Percentiles rank a stretch among this genome's conserved stretches.
phyloP scores from a whole-genome alignment of 495 filamentous ascomycete genomes.

The Apodospora peruviana region DNA sequence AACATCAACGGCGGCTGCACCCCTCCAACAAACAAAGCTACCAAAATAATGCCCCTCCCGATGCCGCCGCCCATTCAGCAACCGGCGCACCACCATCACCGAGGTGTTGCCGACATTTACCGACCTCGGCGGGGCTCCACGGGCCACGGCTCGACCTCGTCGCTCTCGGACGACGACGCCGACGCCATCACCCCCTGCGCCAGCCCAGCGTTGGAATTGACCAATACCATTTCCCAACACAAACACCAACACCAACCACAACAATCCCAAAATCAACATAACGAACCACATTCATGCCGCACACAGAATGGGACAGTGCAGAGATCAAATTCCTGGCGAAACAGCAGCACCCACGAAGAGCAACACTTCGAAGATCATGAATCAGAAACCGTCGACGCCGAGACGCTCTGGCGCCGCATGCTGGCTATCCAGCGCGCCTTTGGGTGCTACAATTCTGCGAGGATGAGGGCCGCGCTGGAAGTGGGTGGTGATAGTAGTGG shows the following conservation, averaged over 20 bases:
- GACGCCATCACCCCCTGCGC: slow-evolving; percentile 2
- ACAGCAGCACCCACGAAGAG: slow-evolving; percentile 4
- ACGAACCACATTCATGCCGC: not conserved
- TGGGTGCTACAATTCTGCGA: slow-evolving; percentile 41
- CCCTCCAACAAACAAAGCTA: not conserved
- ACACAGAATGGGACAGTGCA: not conserved
- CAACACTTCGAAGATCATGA: not conserved
- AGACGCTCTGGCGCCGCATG: slow-evolving; percentile 40
- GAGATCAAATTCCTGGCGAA: slow-evolving; percentile 13
- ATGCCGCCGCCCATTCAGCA: not conserved
- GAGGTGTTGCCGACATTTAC: not conserved
- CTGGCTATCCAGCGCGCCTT: slow-evolving; percentile 36
- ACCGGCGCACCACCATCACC: not conserved
- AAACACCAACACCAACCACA: not conserved
- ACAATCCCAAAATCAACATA: not conserved
- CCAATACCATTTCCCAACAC: not conserved
- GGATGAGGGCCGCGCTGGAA: slow-evolving; percentile 38
- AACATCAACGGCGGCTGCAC: not conserved
- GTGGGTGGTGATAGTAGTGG: slow-evolving; percentile 21
- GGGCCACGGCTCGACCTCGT: slow-evolving; percentile 4
- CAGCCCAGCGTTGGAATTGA: not conserved
- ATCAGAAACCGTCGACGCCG: slow-evolving; percentile 20
- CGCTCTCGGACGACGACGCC: not conserved
- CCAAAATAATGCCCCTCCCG: not conserved
- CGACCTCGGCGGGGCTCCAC: slow-evolving; percentile 1